These are phyloP conservation scores for Linanthus parryae DNA, from an alignment of 148 eudicot genomes.

Conservation along the genomic window DNA sequence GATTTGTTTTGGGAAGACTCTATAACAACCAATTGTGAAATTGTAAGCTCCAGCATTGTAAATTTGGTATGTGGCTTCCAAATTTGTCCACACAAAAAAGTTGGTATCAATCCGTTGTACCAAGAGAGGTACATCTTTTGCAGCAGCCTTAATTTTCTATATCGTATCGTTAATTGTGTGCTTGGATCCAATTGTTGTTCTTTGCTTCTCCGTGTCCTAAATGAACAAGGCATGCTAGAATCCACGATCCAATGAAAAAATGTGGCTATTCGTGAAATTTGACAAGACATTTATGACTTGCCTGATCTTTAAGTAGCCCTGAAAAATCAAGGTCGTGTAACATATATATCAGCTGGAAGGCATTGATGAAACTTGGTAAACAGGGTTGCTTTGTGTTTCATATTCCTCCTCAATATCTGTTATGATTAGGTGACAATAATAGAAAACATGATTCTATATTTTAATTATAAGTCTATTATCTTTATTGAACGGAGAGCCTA, in stretches of 20 bases:
- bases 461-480: no score
- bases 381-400: conserved; percentile 11
- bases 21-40: no score
- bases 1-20: no score
- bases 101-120: conserved; percentile 39
- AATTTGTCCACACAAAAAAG: no score
- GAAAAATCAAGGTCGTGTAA: conserved; percentile 48
- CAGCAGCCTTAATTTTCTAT: conserved; percentile 51
- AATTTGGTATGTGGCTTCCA: no score
- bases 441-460: no score
- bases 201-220: conserved; percentile 38
- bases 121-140: conserved; percentile 33
- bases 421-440: no score
- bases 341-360: conserved; percentile 53
- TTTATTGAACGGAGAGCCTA: conserved; percentile 22
- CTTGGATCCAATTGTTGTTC: conserved; percentile 42
- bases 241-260: no score
- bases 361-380: conserved; percentile 41
- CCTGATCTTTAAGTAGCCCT: conserved; percentile 43
- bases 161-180: conserved; percentile 37
- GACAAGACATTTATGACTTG: conserved; percentile 20
- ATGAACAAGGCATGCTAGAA: neutral
- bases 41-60: no score
- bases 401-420: no score
- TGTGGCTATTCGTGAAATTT: no score